phyloP scores from a whole-genome alignment of 2,329 filamentous ascomycete genomes.

The Cyanodermella asteris region DNA sequence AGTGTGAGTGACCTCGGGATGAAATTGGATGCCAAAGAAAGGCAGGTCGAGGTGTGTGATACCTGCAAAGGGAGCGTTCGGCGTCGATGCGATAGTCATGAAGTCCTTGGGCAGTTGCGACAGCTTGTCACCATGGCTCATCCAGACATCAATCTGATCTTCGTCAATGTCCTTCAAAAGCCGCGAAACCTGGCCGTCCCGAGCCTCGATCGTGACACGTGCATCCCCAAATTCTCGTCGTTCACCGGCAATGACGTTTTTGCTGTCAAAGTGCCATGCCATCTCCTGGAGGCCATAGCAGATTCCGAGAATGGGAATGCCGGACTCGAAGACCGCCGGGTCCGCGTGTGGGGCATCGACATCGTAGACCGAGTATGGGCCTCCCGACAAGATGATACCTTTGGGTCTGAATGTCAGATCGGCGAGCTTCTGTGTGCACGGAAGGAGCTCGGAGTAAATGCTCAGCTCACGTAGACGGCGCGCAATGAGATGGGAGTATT shows the following conservation, averaged over 20 bases:
- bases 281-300: constrained; percentile 50
- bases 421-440: constrained; percentile 60
- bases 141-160: constrained; percentile 51
- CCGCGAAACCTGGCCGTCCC: constrained; percentile 45
- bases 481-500: constrained; percentile 54
- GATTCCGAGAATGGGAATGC: constrained; percentile 38
- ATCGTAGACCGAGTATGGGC: constrained; percentile 63
- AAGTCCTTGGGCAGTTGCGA: constrained; percentile 51
- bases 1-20: constrained; percentile 65
- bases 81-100: constrained; percentile 48
- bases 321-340: constrained; percentile 56
- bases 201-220: constrained; percentile 37
- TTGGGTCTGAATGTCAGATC: constrained; percentile 62
- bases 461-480: constrained; percentile 55
- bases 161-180: constrained; percentile 60
- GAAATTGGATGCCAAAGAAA: constrained; percentile 68
- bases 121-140: constrained; percentile 83
- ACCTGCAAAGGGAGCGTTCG: constrained; percentile 57
- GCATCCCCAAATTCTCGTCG: constrained; percentile 53
- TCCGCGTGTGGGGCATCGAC: constrained; percentile 58
- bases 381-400: constrained; percentile 49
- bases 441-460: constrained; percentile 69
- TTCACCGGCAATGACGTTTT: constrained; percentile 46
- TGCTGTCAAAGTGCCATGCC: constrained; percentile 42
- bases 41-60: constrained; percentile 23